Percentiles rank a stretch among this genome's conserved stretches.
Conservation (phyloP, 176 grass and related monocot species). For the Rhynchospora tenuis region DNA sequence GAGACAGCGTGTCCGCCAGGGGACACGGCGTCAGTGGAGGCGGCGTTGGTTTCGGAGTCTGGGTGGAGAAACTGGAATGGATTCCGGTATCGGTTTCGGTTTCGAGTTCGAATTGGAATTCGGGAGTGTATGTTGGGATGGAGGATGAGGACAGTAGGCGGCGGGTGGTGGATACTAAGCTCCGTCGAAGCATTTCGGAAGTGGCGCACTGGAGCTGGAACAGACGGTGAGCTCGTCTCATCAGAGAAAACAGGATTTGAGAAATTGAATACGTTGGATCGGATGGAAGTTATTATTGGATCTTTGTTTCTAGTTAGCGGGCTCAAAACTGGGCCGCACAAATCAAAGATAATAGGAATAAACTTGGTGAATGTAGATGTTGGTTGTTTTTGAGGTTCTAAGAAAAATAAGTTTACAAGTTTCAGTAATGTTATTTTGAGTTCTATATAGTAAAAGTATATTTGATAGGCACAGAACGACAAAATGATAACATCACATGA, state of each 20-base stretch:
- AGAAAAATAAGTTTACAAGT: no score
- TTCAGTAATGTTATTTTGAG: no score
- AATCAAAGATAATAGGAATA: no score
- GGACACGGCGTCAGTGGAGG: constrained; percentile 35
- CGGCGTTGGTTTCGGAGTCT: constrained; percentile 35
- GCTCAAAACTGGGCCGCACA: not conserved
- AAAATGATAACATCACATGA: no score
- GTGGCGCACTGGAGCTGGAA: not conserved
- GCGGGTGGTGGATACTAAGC: not conserved
- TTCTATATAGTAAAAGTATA: no score
- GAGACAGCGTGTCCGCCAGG: constrained; percentile 53
- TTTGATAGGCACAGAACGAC: no score
- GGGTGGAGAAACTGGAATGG: not conserved
- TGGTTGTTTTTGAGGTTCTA: no score
- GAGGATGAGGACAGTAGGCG: not conserved
- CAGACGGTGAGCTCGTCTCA: not conserved
- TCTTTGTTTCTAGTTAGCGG: not conserved
- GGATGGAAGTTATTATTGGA: not conserved
- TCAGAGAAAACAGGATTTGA: not conserved
- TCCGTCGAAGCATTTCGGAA: not conserved
- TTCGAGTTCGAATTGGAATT: not conserved
- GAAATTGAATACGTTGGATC: not conserved
- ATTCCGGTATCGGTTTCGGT: constrained; percentile 2
- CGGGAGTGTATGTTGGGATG: not conserved
- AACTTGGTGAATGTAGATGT: no score